phyloP scores from a whole-genome alignment of 305 asterid genomes.

The Fraxinus sp. region DNA sequence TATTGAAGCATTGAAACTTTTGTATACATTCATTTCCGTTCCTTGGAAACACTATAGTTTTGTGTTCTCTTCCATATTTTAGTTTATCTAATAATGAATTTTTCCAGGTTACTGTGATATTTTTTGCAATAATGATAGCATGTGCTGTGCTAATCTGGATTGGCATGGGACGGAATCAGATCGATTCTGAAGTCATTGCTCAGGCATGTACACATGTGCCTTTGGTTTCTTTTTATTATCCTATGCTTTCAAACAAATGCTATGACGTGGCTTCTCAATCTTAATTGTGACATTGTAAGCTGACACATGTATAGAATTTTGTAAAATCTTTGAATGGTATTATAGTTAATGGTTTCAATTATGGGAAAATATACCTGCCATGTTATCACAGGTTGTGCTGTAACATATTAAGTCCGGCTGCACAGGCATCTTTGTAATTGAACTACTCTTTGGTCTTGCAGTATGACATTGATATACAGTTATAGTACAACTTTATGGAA shows the following conservation, averaged over 20 bases:
- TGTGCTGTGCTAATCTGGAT: constrained; percentile 80
- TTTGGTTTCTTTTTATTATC: not conserved
- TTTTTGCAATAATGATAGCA: constrained; percentile 62
- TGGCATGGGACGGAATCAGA: constrained; percentile 57
- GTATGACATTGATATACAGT: not conserved
- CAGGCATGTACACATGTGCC: constrained; percentile 46
- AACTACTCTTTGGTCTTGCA: not conserved
- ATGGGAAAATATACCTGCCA: not conserved
- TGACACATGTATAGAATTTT: not conserved
- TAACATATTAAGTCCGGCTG: not conserved
- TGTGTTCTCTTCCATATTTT: not conserved
- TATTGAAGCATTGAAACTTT: constrained; percentile 21
- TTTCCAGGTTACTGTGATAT: constrained; percentile 62
- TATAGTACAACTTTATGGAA: not conserved
- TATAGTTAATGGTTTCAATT: not conserved
- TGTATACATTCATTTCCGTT: not conserved
- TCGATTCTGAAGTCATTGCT: constrained; percentile 64
- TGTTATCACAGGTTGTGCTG: not conserved
- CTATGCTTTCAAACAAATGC: not conserved
- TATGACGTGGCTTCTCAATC: not conserved
- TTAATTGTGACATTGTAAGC: not conserved
- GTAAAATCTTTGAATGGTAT: not conserved
- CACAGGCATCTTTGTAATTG: not conserved
- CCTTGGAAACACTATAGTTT: constrained; percentile 16
- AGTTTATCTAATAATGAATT: constrained; percentile 11